Percentiles rank a stretch among this genome's conserved stretches.
Evolutionary conservation across 257 asterid genomes (phyloP).

Genomic region (Striga asiatica): DNA sequence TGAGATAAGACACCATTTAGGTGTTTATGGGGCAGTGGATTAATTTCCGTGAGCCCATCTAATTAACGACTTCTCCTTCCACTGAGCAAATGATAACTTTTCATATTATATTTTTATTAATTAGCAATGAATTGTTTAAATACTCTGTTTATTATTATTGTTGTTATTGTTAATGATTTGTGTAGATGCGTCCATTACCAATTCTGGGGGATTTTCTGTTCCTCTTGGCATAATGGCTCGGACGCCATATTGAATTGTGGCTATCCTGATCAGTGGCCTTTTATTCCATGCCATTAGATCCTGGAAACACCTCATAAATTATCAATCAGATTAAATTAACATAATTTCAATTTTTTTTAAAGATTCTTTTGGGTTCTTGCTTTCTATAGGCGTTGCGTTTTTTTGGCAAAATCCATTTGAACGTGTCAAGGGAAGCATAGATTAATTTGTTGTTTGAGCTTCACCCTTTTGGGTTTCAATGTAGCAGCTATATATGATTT

Average conservation of each 20-base stretch:
- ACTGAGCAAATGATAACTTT: constrained; percentile 43
- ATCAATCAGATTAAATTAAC: not conserved
- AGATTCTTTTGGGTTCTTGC: not conserved
- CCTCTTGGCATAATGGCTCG: constrained; percentile 71
- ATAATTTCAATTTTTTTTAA: not conserved
- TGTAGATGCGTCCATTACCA: constrained; percentile 68
- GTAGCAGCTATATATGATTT: not conserved
- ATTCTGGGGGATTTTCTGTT: constrained; percentile 54
- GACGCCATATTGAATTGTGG: constrained; percentile 51
- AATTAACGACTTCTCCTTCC: constrained; percentile 57
- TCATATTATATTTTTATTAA: too few relatives aligned
- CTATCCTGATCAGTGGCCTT: constrained; percentile 61
- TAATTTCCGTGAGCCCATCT: constrained; percentile 40
- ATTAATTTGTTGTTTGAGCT: not conserved
- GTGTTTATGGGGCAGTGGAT: constrained; percentile 47
- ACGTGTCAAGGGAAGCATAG: constrained; percentile 29
- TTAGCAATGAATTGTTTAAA: too few relatives aligned
- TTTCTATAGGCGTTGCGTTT: constrained; percentile 30
- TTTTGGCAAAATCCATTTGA: constrained; percentile 14
- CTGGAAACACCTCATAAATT: constrained; percentile 69
- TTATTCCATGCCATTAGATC: constrained; percentile 38
- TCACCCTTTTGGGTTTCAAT: not conserved
- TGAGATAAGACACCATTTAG: constrained; percentile 27
- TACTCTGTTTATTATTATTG: too few relatives aligned
- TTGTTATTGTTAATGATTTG: too few relatives aligned